These are phyloP conservation scores for Abelmoschus esculentus DNA, from an alignment of 345 rosid species.

Conservation along the genomic window DNA sequence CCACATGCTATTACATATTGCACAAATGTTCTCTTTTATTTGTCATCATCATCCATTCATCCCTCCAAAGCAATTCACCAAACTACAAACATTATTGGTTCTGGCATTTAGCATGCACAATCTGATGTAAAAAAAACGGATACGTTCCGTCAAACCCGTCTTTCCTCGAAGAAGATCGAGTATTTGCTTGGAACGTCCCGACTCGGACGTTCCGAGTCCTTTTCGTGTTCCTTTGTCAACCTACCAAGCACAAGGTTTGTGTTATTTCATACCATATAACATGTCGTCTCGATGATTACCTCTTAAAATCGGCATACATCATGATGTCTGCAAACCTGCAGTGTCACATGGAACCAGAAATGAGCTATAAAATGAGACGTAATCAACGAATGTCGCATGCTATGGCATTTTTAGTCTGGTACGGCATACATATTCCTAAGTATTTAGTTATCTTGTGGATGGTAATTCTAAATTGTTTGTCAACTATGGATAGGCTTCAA, in stretches of 20 bases:
- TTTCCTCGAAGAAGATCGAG: background rate
- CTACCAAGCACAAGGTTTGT: background rate
- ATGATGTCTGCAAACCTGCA: background rate
- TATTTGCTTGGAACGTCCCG: background rate
- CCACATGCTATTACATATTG: background rate
- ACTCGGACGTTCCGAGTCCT: background rate
- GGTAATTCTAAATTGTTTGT: too few relatives aligned
- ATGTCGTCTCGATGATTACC: background rate
- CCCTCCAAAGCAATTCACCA: background rate
- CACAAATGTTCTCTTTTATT: background rate
- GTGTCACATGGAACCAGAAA: background rate
- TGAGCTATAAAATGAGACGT: background rate
- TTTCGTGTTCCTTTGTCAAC: background rate
- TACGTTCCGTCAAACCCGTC: background rate
- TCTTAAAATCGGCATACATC: background rate
- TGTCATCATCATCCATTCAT: background rate
- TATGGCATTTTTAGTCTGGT: too few relatives aligned
- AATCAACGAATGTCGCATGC: background rate
- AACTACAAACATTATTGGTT: background rate
- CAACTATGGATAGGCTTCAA: too few relatives aligned
- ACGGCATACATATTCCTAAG: too few relatives aligned
- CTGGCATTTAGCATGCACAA: background rate
- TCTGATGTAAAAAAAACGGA: background rate
- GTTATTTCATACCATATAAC: background rate
- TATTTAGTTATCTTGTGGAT: too few relatives aligned